Evolutionary conservation across 176 grass and related monocot genomes (phyloP), one percentile per base, ranked within the genome.

Genomic region (Microstegium vimineum): DNA sequence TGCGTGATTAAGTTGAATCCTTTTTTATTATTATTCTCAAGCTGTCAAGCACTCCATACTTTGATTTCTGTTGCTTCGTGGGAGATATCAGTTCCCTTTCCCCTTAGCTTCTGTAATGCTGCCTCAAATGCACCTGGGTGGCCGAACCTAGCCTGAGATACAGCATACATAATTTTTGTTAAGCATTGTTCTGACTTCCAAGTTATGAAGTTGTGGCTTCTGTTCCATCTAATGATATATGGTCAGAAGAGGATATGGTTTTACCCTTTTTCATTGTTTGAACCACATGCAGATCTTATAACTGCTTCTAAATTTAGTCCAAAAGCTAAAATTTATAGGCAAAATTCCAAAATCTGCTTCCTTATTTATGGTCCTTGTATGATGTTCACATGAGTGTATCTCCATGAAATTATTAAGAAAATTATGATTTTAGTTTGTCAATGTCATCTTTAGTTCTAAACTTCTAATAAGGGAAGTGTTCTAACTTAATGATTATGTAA

Each of bases 1-100:
- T 40, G 46, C 16, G 41, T 36, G 12, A 64, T 35, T 18, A 79
- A 65, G 18, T 77, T 59, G 13, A 27, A 71, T 45, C 20, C 33
- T 35, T n/a, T n/a, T n/a, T n/a, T 47, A 10, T 69, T 62, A 35
- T 67, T 62, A 74, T 37, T 82, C 64, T 69, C 23, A 60, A 59
- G 15, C 52, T 62, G 31, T 62, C 23, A 68, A 59, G 22, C 32
- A 31, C 18, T 47, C 40, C 10, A 57, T 91, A 97, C 94, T 89
- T 89, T 89, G 47, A 97, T 97, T 82, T 89, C 89, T 32, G 77
- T 69, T 68, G 89, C 89, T 82, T 97, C 94, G 62, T 89, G 52
- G 33, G 73, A 91, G 36, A 93, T 89, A 83, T 93, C 84, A 66
- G 76, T 38, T 34, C 42, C 36, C 26, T 83, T 87, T 27, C 91